phyloP scores from a whole-genome alignment of 2,329 filamentous ascomycete genomes.

The Colletotrichum musae region DNA sequence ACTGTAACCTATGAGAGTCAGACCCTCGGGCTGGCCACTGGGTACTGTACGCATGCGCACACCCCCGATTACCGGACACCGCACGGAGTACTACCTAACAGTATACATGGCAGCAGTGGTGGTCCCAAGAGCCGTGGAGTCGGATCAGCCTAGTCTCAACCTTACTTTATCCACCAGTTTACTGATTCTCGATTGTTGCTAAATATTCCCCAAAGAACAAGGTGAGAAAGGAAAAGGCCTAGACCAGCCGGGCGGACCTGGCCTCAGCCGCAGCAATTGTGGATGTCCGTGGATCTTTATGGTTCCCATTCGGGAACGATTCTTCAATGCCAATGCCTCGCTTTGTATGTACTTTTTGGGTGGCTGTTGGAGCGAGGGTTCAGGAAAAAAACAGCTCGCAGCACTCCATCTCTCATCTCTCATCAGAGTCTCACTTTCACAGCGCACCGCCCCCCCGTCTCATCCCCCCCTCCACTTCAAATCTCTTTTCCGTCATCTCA shows the following conservation, averaged over 20 bases:
- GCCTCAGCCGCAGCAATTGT: background rate
- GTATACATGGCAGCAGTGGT: too few relatives aligned
- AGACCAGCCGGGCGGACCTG: too few relatives aligned
- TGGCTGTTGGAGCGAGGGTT: too few relatives aligned
- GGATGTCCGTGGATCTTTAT: background rate
- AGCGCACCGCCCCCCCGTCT: slow-evolving; percentile 10
- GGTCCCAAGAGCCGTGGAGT: slow-evolving; percentile 1
- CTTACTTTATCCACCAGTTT: slow-evolving; percentile 7
- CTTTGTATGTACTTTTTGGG: too few relatives aligned
- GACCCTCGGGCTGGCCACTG: too few relatives aligned
- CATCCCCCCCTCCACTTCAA: background rate
- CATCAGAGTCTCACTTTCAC: background rate
- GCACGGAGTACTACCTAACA: too few relatives aligned
- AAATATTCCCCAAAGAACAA: background rate
- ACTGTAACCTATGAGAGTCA: too few relatives aligned
- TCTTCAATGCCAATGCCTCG: background rate
- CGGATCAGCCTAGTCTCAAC: slow-evolving; percentile 22
- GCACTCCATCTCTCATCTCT: background rate
- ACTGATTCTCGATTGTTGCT: background rate
- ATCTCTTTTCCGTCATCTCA: slow-evolving; percentile 37
- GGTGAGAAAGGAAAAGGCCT: too few relatives aligned
- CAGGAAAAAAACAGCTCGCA: too few relatives aligned
- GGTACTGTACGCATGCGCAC: too few relatives aligned
- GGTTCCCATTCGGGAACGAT: background rate
- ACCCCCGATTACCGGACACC: too few relatives aligned